Conservation (phyloP, 768 basidiomycete genomes). For the Paxillus involutus region DNA sequence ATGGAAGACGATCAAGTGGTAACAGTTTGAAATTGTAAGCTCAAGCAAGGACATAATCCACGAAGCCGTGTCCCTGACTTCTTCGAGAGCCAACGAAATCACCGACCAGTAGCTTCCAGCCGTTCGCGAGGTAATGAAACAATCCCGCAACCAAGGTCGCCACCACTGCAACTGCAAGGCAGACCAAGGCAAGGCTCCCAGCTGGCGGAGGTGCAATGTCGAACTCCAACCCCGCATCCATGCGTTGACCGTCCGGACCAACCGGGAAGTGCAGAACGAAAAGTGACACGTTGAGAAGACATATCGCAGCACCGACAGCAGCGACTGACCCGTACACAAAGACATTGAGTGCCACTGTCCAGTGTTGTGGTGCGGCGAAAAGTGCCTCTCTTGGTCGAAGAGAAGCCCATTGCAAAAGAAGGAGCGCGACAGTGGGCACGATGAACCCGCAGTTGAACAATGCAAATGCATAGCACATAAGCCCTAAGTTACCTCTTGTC, state of each 20-base stretch:
- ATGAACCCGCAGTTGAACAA: slow-evolving; percentile 28
- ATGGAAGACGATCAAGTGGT: too few species aligned
- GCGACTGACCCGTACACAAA: slow-evolving; percentile 2
- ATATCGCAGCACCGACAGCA: slow-evolving; percentile 4
- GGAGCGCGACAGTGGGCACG: slow-evolving; percentile 20
- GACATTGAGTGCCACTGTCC: slow-evolving; percentile 17
- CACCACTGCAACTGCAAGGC: background rate
- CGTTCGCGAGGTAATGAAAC: background rate
- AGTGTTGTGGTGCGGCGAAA: slow-evolving; percentile 24
- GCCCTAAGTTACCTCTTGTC: slow-evolving; percentile 20
- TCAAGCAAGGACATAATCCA: background rate
- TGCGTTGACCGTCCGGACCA: background rate
- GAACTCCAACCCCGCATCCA: background rate
- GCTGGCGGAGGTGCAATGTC: slow-evolving; percentile 2
- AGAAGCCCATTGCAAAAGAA: slow-evolving; percentile 20
- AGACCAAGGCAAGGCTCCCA: slow-evolving; percentile 4
- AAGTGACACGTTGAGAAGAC: slow-evolving; percentile 8
- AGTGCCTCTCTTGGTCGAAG: slow-evolving; percentile 15
- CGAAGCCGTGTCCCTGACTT: background rate
- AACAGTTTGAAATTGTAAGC: background rate
- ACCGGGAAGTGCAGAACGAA: background rate
- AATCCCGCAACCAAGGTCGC: background rate
- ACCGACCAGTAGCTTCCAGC: background rate
- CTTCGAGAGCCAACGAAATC: background rate
- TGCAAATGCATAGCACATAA: slow-evolving; percentile 29